These are phyloP conservation scores for Gamarada debralockiae DNA, from an alignment of 495 filamentous ascomycete genomes.

Conservation along the genomic window DNA sequence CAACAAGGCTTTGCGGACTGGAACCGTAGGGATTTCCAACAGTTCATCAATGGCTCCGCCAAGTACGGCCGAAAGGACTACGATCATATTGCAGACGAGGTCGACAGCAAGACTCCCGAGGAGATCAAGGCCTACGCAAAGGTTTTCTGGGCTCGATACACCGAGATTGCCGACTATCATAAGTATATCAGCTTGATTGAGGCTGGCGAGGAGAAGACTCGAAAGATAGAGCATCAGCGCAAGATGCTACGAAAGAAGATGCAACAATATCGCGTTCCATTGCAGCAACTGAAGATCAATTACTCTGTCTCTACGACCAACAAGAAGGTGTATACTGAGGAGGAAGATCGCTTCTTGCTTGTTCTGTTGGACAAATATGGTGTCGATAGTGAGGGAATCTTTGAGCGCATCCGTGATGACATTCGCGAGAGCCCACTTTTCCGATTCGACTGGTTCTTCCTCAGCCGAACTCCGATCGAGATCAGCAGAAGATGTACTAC, in stretches of 20 bases:
- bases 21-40: conserved; percentile 97
- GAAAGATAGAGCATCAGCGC: conserved; percentile 85
- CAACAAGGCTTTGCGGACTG: conserved; percentile 87
- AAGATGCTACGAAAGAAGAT: conserved; percentile 96
- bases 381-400: conserved; percentile 78
- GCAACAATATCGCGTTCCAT: conserved; percentile 88
- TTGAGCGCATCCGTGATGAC: conserved; percentile 83
- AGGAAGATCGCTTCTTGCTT: conserved; percentile 94
- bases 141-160: conserved; percentile 91
- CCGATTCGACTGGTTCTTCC: conserved; percentile 99
- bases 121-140: conserved; percentile 88
- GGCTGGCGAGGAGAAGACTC: conserved; percentile 82
- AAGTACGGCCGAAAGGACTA: conserved; percentile 87
- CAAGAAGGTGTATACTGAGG: conserved; percentile 99
- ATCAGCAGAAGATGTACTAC: conserved; percentile 90
- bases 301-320: conserved; percentile 99
- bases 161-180: conserved; percentile 78
- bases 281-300: conserved; percentile 97
- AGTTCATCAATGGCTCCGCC: conserved; percentile 92
- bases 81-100: conserved; percentile 77
- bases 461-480: conserved; percentile 89
- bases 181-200: conserved; percentile 88
- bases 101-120: conserved; percentile 81
- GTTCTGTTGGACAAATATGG: conserved; percentile 90
- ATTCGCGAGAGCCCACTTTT: conserved; percentile 94